Evolutionary conservation across 1,284 basidiomycete genomes (phyloP), one percentile per base, ranked within the genome.

Genomic region (Rhodotorula glutinis): DNA sequence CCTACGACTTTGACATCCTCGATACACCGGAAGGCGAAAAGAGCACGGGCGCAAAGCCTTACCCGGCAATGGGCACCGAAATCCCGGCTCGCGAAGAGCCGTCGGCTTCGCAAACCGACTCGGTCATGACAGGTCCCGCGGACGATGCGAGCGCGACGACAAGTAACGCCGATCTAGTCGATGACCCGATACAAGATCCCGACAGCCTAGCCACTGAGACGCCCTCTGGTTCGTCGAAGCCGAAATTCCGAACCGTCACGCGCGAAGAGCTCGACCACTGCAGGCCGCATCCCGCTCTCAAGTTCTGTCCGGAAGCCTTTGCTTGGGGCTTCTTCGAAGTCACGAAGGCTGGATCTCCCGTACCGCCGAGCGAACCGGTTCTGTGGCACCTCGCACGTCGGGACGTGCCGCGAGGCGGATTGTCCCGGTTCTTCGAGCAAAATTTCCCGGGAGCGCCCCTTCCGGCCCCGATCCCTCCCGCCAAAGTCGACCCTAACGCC

Each of bases 201-300:
- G 38, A 27, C 33, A 33, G 9, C 7, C 57, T 25, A 9, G n/a
- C 46, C 33, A 16, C 49, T 19, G 33, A 38, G 33, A 11, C 33
- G 33, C 33, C 33, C 7, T 11, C 33, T 11, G 11, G 11, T 7
- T 11, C 33, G 33, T 13, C 49, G 27, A 30, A 25, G 33, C 3
- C 25, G 9, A 30, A 38, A 0, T 70, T 62, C 53, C 51, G 25
- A 13, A 72, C 70, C 40, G 38, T 62, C 51, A 49, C 57, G 10
- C 27, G n/a, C 33, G 30, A 10, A 14, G 70, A 72, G 29, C 67
- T 72, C 51, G 29, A n/a, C 2, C 8, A n/a, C 16, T 30, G 29
- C 5, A 65, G 67, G 19, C 70, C 70, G 8, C 67, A 72, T 53
- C 67, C 60, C 2, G 23, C 60, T 46, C 58, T 69, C 52, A 70